Evolutionary conservation across 2,329 filamentous ascomycete species (phyloP).

Genomic region (Penicillium palitans): DNA sequence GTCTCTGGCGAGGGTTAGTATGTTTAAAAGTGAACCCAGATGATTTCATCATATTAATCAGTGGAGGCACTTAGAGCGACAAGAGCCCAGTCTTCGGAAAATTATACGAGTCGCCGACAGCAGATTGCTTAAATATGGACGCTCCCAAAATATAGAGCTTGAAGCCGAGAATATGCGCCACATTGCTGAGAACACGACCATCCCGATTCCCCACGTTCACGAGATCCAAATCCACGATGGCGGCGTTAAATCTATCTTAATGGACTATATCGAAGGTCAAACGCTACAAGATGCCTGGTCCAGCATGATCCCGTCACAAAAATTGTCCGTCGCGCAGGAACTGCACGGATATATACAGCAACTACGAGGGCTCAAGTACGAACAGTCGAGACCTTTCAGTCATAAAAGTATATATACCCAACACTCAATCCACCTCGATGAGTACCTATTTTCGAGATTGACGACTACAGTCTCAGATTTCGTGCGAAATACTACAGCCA

Average conservation of each 20-base stretch:
- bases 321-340: slow-evolving; percentile 7
- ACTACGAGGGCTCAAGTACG: not conserved
- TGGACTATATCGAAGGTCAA: slow-evolving; percentile 6
- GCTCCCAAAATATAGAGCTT: not conserved
- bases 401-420: not conserved
- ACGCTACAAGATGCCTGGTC: slow-evolving; percentile 11
- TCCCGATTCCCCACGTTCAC: not conserved
- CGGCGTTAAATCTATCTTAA: not conserved
- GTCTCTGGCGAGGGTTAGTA: not conserved
- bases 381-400: too few species aligned
- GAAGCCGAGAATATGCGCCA: slow-evolving; percentile 5
- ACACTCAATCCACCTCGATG: not conserved
- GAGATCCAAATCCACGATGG: not conserved
- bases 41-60: not conserved
- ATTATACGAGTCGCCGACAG: not conserved
- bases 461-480: not conserved
- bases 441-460: not conserved
- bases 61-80: not conserved
- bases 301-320: slow-evolving; percentile 8
- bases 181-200: slow-evolving; percentile 1
- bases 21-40: not conserved
- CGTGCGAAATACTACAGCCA: not conserved
- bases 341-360: slow-evolving; percentile 7
- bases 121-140: slow-evolving; percentile 6
- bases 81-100: not conserved